Evolutionary conservation across 495 filamentous ascomycete genomes (phyloP).

Genomic region (Sordaria brevicollis): DNA sequence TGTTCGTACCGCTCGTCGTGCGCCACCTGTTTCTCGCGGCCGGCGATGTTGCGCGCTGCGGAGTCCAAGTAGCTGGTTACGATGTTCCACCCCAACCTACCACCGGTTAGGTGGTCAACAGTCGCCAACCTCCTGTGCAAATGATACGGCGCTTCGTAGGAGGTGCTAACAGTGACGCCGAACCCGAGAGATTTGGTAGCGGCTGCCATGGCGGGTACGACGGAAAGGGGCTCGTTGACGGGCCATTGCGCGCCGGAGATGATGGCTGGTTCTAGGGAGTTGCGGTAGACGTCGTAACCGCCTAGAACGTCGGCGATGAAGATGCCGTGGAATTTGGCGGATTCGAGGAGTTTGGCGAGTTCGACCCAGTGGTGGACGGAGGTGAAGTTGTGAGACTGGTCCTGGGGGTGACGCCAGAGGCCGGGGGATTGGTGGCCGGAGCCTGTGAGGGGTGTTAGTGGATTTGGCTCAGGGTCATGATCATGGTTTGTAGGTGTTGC

Average conservation of each 20-base stretch:
- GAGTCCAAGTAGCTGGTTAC: slow-evolving; percentile 61
- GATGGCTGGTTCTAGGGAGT: slow-evolving; percentile 47
- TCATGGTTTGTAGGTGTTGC: neutral
- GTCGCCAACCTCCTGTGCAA: slow-evolving; percentile 55
- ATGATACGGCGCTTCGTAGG: slow-evolving; percentile 62
- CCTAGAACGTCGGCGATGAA: slow-evolving; percentile 49
- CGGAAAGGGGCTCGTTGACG: slow-evolving; percentile 40
- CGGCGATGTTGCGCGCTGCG: slow-evolving; percentile 51
- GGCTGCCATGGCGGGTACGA: slow-evolving; percentile 39
- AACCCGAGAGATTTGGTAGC: slow-evolving; percentile 53
- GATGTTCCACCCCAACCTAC: slow-evolving; percentile 36
- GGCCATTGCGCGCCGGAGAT: slow-evolving; percentile 57
- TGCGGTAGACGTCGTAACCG: slow-evolving; percentile 58
- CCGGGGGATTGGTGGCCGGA: slow-evolving; percentile 55
- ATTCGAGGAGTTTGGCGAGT: slow-evolving; percentile 46
- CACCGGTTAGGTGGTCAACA: slow-evolving; percentile 57
- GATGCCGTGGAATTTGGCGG: slow-evolving; percentile 51
- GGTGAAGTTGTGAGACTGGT: slow-evolving; percentile 43
- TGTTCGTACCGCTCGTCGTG: slow-evolving; percentile 60
- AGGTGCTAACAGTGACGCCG: slow-evolving; percentile 54
- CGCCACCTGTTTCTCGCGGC: slow-evolving; percentile 38
- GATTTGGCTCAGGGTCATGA: neutral
- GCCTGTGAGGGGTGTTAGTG: slow-evolving; percentile 19
- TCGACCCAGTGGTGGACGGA: slow-evolving; percentile 46
- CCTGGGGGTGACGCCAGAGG: slow-evolving; percentile 48